Percentiles rank a stretch among this genome's conserved stretches.
Conservation (phyloP, 495 filamentous ascomycete genomes). For the Aeminium ludgeri region DNA sequence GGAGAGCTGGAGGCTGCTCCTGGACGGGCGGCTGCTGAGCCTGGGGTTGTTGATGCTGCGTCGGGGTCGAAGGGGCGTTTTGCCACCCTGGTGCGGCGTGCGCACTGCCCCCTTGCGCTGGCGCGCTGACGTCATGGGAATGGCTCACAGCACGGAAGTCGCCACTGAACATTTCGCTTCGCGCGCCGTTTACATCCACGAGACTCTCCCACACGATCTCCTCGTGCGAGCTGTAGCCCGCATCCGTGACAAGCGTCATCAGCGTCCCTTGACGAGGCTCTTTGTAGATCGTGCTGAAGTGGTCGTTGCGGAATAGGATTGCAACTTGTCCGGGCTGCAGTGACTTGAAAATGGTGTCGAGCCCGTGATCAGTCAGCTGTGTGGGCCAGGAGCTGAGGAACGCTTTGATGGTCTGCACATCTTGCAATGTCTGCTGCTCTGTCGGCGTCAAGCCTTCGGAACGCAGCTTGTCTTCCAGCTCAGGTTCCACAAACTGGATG, state of each 20-base stretch:
- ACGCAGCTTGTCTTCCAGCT: constrained; percentile 63
- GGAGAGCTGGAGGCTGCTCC: constrained; percentile 5
- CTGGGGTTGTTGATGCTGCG: background rate
- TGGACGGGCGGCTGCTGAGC: constrained; percentile 4
- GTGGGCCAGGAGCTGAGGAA: constrained; percentile 67
- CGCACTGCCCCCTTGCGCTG: too few relatives aligned
- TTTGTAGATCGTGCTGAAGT: constrained; percentile 84
- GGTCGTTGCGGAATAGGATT: constrained; percentile 91
- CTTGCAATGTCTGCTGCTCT: constrained; percentile 54
- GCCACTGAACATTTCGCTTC: constrained; percentile 68
- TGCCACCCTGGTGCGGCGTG: too few relatives aligned
- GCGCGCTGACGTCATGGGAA: constrained; percentile 7
- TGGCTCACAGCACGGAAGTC: constrained; percentile 76
- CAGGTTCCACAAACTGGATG: constrained; percentile 71
- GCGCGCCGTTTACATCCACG: constrained; percentile 71
- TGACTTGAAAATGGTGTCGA: constrained; percentile 47
- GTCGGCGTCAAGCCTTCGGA: constrained; percentile 33
- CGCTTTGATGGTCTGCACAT: constrained; percentile 63
- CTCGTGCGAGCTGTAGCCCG: constrained; percentile 70
- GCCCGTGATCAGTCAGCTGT: constrained; percentile 68
- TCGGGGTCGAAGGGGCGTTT: too few relatives aligned
- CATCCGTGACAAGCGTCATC: constrained; percentile 74
- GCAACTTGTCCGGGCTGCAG: constrained; percentile 58
- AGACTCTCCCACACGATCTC: constrained; percentile 95
- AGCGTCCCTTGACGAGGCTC: constrained; percentile 54